Percentiles rank a stretch among this genome's conserved stretches.
Evolutionary conservation across 345 rosid genomes (phyloP).

Genomic region (Dimocarpus longan): DNA sequence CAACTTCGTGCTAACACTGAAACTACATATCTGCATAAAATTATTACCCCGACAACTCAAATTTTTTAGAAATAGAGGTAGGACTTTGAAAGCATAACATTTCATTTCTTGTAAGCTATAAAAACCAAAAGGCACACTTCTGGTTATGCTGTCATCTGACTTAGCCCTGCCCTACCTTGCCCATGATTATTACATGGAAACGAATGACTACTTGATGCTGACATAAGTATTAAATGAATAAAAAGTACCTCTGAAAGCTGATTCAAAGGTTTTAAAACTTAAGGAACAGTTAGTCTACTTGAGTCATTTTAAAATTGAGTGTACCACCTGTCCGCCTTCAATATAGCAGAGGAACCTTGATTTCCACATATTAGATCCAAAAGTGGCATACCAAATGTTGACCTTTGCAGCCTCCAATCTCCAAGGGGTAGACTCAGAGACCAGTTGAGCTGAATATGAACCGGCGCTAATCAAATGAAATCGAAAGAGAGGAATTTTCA

Average conservation of each 20-base stretch:
- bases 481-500: not conserved
- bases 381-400: slow-evolving; percentile 84
- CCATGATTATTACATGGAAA: not conserved
- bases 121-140: not conserved
- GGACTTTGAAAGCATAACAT: not conserved
- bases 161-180: not conserved
- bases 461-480: slow-evolving; percentile 3
- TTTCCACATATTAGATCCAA: slow-evolving; percentile 87
- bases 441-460: slow-evolving; percentile 33
- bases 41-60: not conserved
- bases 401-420: slow-evolving; percentile 64
- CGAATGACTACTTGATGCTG: not conserved
- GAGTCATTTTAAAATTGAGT: not conserved
- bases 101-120: not conserved
- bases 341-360: slow-evolving; percentile 82
- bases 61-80: not conserved
- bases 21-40: not conserved
- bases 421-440: slow-evolving; percentile 45
- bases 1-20: not conserved
- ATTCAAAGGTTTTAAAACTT: not conserved
- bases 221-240: too few species aligned
- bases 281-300: slow-evolving; percentile 3
- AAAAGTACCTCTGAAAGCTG: too few species aligned
- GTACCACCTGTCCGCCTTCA: slow-evolving; percentile 77
- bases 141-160: not conserved